Evolutionary conservation across 352 stramenopile species (phyloP), one percentile per base, ranked within the genome.

Genomic region (Pythium sp.): DNA sequence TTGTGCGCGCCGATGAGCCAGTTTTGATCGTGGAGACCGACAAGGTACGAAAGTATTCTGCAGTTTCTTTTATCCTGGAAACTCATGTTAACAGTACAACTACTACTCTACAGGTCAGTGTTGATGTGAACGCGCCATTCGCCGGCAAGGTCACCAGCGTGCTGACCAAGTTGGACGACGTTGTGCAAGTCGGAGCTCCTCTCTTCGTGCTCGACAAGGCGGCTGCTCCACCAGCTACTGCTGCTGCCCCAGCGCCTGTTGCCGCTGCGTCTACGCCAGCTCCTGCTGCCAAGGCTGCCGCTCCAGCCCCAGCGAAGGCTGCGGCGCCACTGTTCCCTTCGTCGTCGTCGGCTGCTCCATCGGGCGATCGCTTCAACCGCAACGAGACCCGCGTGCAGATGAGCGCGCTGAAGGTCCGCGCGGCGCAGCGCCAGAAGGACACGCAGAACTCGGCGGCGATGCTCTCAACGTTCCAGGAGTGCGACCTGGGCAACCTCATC

Each of bases 391-490:
- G 85, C 61, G 85, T 93, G 65, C 79, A 99, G 88, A 99, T 99
- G 94, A 99, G 90, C 62, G 85, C 92, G 58, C 94, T 99, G 84
- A 97, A 98, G 68, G 71, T 97, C 65, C 95, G 96, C 64, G 94
- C 98, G 55, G 97, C 98, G 14, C 78, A 98, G 64, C 89, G 98
- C 56, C 87, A 99, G 58, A 99, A 99, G 77, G 97, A 99, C 72
- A 97, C 96, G 34, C 97, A 99, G 87, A 99, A 99, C 81, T 96
- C 92, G 26, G 96, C 97, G 26, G 98, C 98, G 34, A 99, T 99
- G 90, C 86, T 99, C 12, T 99, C 97, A 20, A 99, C 98, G 54
- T 99, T 99, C 87, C 97, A 99, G 78, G 98, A 99, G 80, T 96
- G 90, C 64, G 98, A 99, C 75, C 93, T 99, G 82, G 87, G 91